Base-by-base conservation (phyloP, 441 rosid genomes). In the Melastoma candidum region DNA sequence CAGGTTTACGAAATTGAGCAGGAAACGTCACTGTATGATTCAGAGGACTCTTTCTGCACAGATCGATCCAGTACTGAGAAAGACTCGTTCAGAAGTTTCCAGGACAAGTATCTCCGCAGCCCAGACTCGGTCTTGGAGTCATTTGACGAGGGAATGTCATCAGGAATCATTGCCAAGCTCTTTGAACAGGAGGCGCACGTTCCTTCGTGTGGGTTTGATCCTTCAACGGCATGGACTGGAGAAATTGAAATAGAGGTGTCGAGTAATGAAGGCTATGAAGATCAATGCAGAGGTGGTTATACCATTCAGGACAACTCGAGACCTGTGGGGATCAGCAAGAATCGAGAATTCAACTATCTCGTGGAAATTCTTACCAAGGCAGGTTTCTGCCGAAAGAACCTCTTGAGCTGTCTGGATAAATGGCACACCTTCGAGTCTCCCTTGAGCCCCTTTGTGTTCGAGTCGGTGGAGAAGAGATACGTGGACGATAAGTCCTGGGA, bases 101-200 rank as follows among this genome's bases (percentile, higher is more conserved):
- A 80, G 59, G 84, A 81, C 56, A 62, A 64, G 59, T 71, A 67
- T 69, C 95, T 81, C 66, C 81, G 75, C 39, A 92, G 95, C 60
- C 97, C 95, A 27, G 83, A 77, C 73, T 88, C 98, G 48, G 95
- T 88, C 49, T 76, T 92, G 58, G 87, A 76, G 64, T 73, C 80
- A 0, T 80, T 63, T 53, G 43, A 46, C 24, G 74, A 75, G 44
- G 87, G 63, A 63, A 54, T 53, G 46, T 59, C 68, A 45, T 63
- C 52, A 1, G 64, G 57, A 51, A 69, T 61, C 27, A 58, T 59
- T 49, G 26, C 66, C 27, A 60, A 68, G 52, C 60, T 74, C 63
- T 58, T 64, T 51, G 81, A 95, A 87, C 44, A 72, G 76, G 70
- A 65, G 50, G 48, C 44, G 51, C 79, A 77, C 51, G 73, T 77